Percentiles rank a stretch among this genome's conserved stretches.
These are phyloP conservation scores for Corniculantispora saksenae DNA, from an alignment of 2,329 filamentous ascomycete species.

Conservation along the genomic window DNA sequence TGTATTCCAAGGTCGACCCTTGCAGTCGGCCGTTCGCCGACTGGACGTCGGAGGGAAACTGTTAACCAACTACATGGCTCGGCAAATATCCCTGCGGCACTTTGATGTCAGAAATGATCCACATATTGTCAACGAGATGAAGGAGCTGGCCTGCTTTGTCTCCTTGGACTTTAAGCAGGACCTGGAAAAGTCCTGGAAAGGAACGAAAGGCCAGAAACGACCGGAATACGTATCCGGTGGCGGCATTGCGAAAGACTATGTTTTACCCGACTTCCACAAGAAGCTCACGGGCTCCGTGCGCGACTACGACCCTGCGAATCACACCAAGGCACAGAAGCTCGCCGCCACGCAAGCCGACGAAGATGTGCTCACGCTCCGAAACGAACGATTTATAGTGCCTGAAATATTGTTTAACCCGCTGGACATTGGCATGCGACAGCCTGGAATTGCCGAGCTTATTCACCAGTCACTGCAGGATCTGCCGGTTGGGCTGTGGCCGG, in stretches of 20 bases:
- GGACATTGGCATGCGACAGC: constrained; percentile 82
- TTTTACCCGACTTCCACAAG: constrained; percentile 77
- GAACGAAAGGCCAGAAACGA: constrained; percentile 61
- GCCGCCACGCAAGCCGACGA: constrained; percentile 54
- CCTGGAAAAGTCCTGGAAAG: constrained; percentile 83
- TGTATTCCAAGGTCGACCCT: constrained; percentile 74
- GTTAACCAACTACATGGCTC: constrained; percentile 88
- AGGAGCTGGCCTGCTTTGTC: constrained; percentile 85
- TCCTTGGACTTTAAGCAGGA: constrained; percentile 74
- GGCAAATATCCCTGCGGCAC: constrained; percentile 84
- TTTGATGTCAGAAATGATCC: constrained; percentile 96
- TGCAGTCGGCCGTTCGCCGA: constrained; percentile 79
- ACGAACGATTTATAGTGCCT: constrained; percentile 88
- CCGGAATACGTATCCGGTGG: constrained; percentile 50
- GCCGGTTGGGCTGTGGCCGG: constrained; percentile 81
- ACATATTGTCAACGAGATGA: constrained; percentile 93
- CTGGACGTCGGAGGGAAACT: constrained; percentile 92
- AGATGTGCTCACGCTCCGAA: constrained; percentile 82
- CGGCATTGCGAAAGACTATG: constrained; percentile 82
- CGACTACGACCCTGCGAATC: constrained; percentile 71
- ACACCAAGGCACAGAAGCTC: constrained; percentile 52
- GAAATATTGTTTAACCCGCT: constrained; percentile 85
- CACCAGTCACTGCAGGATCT: constrained; percentile 74
- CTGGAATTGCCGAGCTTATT: constrained; percentile 80
- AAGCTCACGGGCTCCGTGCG: constrained; percentile 67